Percentiles rank a stretch among this genome's conserved stretches.
phyloP scores from a whole-genome alignment of 2,329 filamentous ascomycete genomes.

The Pestalotiopsis sp. region DNA sequence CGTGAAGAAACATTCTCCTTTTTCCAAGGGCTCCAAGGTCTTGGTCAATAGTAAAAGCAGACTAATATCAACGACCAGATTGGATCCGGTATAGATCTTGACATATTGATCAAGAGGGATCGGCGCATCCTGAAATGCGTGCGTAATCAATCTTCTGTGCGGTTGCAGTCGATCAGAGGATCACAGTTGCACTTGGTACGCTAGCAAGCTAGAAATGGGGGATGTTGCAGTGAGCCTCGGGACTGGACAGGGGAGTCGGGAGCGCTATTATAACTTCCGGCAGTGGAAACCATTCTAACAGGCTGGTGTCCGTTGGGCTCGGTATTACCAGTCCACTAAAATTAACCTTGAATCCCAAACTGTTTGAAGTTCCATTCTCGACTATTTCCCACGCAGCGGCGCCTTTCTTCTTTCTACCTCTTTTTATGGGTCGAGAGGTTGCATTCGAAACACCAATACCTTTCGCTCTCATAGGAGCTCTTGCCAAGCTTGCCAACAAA shows the following conservation, averaged over 20 bases:
- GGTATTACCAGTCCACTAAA: background rate
- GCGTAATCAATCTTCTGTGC: slow-evolving; percentile 4
- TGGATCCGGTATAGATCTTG: background rate
- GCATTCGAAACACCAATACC: slow-evolving; percentile 2
- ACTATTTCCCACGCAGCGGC: background rate
- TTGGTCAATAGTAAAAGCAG: background rate
- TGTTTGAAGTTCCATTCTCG: slow-evolving; percentile 6
- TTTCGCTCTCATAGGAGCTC: background rate
- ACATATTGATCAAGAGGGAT: background rate
- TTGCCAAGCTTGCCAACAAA: background rate
- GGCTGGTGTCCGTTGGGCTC: too few relatives aligned
- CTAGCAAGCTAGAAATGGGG: background rate
- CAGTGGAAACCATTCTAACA: too few relatives aligned
- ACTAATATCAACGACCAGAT: background rate
- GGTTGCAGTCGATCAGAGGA: slow-evolving; percentile 5
- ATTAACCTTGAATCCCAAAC: slow-evolving; percentile 10
- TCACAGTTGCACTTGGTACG: background rate
- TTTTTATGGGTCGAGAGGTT: background rate
- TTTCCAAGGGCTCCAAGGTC: background rate
- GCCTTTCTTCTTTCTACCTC: background rate
- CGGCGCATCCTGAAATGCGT: background rate
- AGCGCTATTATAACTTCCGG: too few relatives aligned
- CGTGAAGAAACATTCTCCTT: background rate
- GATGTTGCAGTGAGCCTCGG: too few relatives aligned
- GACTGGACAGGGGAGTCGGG: too few relatives aligned